These are phyloP conservation scores for Apiotrichum brassicae DNA, from an alignment of 1,284 basidiomycete genomes.

Conservation along the genomic window DNA sequence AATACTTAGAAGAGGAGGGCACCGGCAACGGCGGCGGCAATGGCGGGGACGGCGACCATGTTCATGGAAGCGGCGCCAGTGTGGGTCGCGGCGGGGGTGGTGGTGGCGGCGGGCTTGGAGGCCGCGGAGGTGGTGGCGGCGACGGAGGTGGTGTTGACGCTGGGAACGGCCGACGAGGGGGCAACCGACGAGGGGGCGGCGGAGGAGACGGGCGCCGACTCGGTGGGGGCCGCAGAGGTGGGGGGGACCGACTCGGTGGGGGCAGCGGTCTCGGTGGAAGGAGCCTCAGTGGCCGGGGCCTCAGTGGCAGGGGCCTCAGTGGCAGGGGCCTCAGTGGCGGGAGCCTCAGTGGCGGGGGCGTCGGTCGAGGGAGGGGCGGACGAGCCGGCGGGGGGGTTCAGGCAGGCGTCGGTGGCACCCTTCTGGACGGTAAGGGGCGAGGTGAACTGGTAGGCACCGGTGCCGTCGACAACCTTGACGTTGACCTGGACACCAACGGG, in stretches of 20 bases:
- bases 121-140: conserved; percentile 12
- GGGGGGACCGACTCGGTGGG: neutral
- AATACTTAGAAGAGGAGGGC: conserved; percentile 30
- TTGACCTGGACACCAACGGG: conserved; percentile 30
- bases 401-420: conserved; percentile 27
- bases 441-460: conserved; percentile 32
- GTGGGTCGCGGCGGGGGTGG: conserved; percentile 17
- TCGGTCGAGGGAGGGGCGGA: conserved; percentile 9
- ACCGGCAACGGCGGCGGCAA: conserved; percentile 32
- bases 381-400: conserved; percentile 9
- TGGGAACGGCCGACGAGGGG: conserved; percentile 6
- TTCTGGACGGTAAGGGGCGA: conserved; percentile 30
- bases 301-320: conserved; percentile 6
- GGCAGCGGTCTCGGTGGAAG: neutral
- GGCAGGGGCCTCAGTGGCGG: neutral
- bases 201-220: neutral
- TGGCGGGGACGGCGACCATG: conserved; percentile 25
- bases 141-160: conserved; percentile 8
- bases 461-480: conserved; percentile 33
- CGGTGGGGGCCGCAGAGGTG: neutral
- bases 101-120: conserved; percentile 10
- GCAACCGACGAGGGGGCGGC: neutral
- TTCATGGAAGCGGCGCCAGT: conserved; percentile 3
- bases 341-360: neutral
- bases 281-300: neutral